Evolutionary conservation across 345 rosid species (phyloP), one percentile per base, ranked within the genome.

Genomic region (Aethionema arabicum): DNA sequence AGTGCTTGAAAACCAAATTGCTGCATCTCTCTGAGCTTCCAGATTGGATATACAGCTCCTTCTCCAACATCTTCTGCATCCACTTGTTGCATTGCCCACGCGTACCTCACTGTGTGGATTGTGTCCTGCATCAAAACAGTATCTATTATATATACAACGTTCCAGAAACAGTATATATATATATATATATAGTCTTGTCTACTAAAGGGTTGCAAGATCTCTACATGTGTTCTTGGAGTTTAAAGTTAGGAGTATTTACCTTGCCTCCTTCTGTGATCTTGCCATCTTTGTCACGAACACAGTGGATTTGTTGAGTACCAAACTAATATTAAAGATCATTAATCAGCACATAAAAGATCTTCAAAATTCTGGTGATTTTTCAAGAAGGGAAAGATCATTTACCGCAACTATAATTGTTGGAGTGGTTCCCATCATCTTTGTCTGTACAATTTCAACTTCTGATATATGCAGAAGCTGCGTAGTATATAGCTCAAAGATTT

Each of bases 61-160:
- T 78, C 95, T 13, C 90, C 96, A n/a, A 89, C 79, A 71, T 92
- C 98, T 78, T 83, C 83, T 6, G 85, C 76, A 13, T 87, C 91
- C 65, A 90, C 84, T 79, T 86, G 97, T 70, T 86, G 85, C 97
- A 90, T 95, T 3, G 99, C 99, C 97, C 99, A 90, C 0, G 78
- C 78, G 74, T 95, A 84, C 61, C 73, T 77, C 49, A 95, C 85
- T 0, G 87, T 85, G 33, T 83, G 95, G 73, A 95, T 90, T 2
- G 97, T 93, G 51, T 93, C 97, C 97, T 90, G 13, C 6, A 30
- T 56, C 60, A 45, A 69, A 59, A 32, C 15, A 6, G 11, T 40
- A 0, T 12, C 5, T 40, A 40, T 40, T 40, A 21, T 21, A 21
- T 21, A 21, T 21, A 21, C 27, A 21, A 21, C 2, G 27, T 21